Evolutionary conservation across 148 eudicot genomes (phyloP).

Genomic region (Chenopodium berlandieri): DNA sequence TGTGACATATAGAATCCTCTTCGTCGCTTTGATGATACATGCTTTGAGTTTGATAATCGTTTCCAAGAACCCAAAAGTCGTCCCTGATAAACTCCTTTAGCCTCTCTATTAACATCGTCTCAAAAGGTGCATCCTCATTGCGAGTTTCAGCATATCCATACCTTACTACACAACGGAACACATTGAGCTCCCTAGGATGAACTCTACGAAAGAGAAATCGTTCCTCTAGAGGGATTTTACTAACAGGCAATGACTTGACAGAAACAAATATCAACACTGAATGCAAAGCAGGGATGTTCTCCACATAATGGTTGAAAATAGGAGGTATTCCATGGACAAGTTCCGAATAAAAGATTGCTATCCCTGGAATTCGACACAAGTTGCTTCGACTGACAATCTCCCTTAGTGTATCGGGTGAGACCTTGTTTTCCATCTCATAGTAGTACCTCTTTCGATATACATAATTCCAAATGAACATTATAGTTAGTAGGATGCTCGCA

Average conservation of each 20-base stretch:
- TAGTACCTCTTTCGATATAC: slow-evolving; percentile 61
- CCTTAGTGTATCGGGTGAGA: no score
- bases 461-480: no score
- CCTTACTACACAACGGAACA: background rate
- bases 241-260: no score
- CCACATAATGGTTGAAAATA: no score
- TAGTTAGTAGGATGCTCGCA: no score
- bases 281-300: no score
- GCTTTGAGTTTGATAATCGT: background rate
- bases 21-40: background rate
- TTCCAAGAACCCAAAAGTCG: slow-evolving; percentile 28
- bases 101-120: background rate
- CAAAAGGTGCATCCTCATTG: background rate
- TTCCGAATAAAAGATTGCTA: no score
- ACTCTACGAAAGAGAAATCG: background rate
- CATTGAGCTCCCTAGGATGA: background rate
- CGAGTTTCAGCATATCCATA: background rate
- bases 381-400: no score
- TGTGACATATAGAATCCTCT: background rate
- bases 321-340: no score
- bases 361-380: no score
- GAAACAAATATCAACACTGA: no score
- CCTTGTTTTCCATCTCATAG: no score
- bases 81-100: slow-evolving; percentile 21
- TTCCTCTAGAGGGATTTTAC: background rate